Conservation (phyloP, 139 green algal species). For the Cymbomonas tetramitiformis region DNA sequence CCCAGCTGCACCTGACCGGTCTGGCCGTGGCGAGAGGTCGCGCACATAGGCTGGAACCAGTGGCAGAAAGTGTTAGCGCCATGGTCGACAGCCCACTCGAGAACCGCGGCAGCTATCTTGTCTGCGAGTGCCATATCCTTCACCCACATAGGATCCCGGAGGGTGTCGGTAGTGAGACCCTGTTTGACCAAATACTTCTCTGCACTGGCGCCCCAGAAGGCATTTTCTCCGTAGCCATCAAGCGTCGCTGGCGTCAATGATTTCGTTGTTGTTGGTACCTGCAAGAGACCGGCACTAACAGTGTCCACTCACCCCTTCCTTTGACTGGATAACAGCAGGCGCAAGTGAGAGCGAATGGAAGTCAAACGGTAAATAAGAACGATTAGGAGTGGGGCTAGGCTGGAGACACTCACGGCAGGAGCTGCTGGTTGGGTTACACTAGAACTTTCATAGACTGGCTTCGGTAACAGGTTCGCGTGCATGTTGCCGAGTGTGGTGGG, state of each 20-base stretch:
- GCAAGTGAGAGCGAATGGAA: too few relatives aligned
- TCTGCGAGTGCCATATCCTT: constrained; percentile 9
- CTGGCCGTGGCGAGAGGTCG: constrained; percentile 12
- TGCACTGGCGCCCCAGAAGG: constrained; percentile 18
- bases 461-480: too few relatives aligned
- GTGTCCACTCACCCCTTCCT: too few relatives aligned
- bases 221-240: constrained; percentile 10
- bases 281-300: too few relatives aligned
- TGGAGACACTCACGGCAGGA: too few relatives aligned
- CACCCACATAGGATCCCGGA: constrained; percentile 1
- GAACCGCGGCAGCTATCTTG: constrained; percentile 10
- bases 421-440: too few relatives aligned
- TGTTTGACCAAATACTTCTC: constrained; percentile 16
- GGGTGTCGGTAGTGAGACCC: neutral
- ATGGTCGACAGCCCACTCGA: constrained; percentile 17
- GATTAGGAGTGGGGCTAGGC: too few relatives aligned
- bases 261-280: too few relatives aligned
- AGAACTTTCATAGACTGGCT: too few relatives aligned
- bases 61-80: constrained; percentile 17
- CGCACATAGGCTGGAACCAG: constrained; percentile 23
- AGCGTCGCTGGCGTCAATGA: neutral
- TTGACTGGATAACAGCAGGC: too few relatives aligned
- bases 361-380: too few relatives aligned
- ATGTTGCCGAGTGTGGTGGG: too few relatives aligned
- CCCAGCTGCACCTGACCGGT: constrained; percentile 5